A percentile compares a stretch with the other conserved stretches of the same genome.
Evolutionary conservation across 257 asterid species (phyloP).

Genomic region (Solanum medicagineum): DNA sequence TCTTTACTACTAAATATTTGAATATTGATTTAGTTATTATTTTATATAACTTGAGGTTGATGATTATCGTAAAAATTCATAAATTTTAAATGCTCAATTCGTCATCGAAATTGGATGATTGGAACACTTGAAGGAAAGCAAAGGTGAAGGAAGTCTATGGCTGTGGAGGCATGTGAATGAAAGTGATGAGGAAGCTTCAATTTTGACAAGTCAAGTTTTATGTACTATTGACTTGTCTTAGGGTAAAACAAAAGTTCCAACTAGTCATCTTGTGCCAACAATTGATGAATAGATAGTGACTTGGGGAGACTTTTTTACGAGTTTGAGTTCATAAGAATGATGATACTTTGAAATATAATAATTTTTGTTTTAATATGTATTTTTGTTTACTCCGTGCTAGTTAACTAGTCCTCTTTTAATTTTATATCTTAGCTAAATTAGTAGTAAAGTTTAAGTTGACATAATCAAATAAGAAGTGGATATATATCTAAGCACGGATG

Average conservation of each 20-base stretch:
- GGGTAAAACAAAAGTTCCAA: not conserved
- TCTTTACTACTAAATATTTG: too few species aligned
- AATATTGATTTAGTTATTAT: too few species aligned
- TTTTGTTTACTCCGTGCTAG: not conserved
- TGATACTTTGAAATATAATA: too few species aligned
- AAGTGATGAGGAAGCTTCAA: not conserved
- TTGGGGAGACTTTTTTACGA: not conserved
- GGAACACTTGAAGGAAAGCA: not conserved
- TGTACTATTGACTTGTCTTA: not conserved
- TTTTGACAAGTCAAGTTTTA: not conserved
- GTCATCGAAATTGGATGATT: not conserved
- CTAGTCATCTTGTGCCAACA: not conserved
- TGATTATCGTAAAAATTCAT: too few species aligned
- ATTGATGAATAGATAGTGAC: not conserved
- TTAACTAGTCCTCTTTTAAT: not conserved
- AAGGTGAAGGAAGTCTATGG: not conserved
- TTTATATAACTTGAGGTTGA: too few species aligned
- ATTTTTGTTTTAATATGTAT: not conserved
- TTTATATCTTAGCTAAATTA: not conserved
- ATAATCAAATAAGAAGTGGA: not conserved
- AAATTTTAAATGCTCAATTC: too few species aligned
- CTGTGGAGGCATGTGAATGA: not conserved
- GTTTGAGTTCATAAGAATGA: not conserved
- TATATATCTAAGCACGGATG: not conserved
- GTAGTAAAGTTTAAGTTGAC: not conserved